A percentile compares a stretch with the other conserved stretches of the same genome.
phyloP scores from a whole-genome alignment of 495 filamentous ascomycete genomes.

The Penicillium arizonense region DNA sequence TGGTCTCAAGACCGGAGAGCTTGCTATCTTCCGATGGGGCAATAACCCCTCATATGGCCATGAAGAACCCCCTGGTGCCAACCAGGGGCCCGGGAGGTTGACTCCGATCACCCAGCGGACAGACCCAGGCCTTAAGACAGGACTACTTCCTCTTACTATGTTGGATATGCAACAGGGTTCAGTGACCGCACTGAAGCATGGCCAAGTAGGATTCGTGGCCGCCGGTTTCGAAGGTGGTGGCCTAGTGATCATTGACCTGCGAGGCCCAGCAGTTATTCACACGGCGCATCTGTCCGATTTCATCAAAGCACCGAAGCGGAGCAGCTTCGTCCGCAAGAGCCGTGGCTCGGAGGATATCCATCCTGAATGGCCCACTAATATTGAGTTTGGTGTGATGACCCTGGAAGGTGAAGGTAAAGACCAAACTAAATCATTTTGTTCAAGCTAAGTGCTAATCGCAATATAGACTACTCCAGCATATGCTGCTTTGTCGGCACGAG shows the following conservation, averaged over 20 bases:
- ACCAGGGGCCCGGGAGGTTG: slow-evolving; percentile 54
- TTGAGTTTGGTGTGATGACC: slow-evolving; percentile 93
- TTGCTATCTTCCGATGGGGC: slow-evolving; percentile 86
- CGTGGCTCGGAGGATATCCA: slow-evolving; percentile 45
- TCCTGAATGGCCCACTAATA: slow-evolving; percentile 68
- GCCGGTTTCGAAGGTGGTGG: slow-evolving; percentile 79
- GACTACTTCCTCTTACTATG: slow-evolving; percentile 75
- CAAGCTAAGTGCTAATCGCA: slow-evolving; percentile 16
- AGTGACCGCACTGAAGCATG: slow-evolving; percentile 75
- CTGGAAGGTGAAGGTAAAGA: slow-evolving; percentile 74
- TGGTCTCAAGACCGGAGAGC: slow-evolving; percentile 76
- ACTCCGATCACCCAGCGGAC: slow-evolving; percentile 70
- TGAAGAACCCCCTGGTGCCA: slow-evolving; percentile 54
- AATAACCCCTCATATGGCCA: slow-evolving; percentile 63
- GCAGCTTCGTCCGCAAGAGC: slow-evolving; percentile 57
- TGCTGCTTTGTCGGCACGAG: slow-evolving; percentile 89
- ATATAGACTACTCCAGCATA: slow-evolving; percentile 82
- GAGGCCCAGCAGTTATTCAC: slow-evolving; percentile 87
- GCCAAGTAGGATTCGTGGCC: slow-evolving; percentile 88
- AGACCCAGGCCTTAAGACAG: slow-evolving; percentile 79
- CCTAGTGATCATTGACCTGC: slow-evolving; percentile 77
- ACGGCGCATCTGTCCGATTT: slow-evolving; percentile 65
- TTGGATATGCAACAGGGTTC: slow-evolving; percentile 79
- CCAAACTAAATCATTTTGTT: not conserved
- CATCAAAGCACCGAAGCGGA: slow-evolving; percentile 63